Evolutionary conservation across 2,329 filamentous ascomycete species (phyloP).

Genomic region (Fonsecaea multimorphosa): DNA sequence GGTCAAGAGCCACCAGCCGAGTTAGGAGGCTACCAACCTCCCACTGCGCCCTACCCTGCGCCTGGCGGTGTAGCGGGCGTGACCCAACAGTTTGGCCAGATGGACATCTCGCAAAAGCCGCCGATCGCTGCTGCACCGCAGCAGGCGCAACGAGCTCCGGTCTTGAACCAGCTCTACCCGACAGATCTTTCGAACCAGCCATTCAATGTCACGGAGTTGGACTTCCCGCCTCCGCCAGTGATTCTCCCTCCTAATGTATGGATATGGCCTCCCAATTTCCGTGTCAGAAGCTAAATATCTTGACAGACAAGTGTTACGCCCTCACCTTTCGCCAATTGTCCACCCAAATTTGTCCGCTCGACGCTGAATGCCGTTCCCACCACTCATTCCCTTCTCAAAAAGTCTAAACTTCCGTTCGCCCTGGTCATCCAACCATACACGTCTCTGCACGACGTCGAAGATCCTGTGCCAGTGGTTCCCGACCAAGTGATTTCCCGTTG

Average conservation of each 20-base stretch:
- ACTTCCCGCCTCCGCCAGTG: constrained; percentile 88
- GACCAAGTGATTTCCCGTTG: constrained; percentile 98
- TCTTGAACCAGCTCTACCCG: constrained; percentile 84
- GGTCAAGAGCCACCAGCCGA: constrained; percentile 51
- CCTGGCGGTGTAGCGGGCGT: constrained; percentile 69
- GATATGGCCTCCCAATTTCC: constrained; percentile 37
- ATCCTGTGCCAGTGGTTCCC: constrained; percentile 86
- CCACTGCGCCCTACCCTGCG: constrained; percentile 68
- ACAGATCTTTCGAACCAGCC: constrained; percentile 91
- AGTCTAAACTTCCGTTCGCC: constrained; percentile 93
- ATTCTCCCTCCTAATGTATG: constrained; percentile 89
- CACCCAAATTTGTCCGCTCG: constrained; percentile 91
- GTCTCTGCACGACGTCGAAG: constrained; percentile 89
- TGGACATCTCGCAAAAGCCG: constrained; percentile 68
- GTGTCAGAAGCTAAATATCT: constrained; percentile 48
- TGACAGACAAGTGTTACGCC: constrained; percentile 83
- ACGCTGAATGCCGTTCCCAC: constrained; percentile 94
- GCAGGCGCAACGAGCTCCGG: constrained; percentile 46
- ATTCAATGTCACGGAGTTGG: constrained; percentile 91
- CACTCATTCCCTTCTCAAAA: constrained; percentile 90
- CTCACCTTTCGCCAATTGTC: constrained; percentile 88
- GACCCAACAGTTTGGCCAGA: constrained; percentile 80
- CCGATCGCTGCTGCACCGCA: constrained; percentile 55
- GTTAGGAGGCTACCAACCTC: constrained; percentile 70
- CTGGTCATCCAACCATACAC: constrained; percentile 96